Conservation (phyloP, 441 rosid genomes). For the Capsella rubella region DNA sequence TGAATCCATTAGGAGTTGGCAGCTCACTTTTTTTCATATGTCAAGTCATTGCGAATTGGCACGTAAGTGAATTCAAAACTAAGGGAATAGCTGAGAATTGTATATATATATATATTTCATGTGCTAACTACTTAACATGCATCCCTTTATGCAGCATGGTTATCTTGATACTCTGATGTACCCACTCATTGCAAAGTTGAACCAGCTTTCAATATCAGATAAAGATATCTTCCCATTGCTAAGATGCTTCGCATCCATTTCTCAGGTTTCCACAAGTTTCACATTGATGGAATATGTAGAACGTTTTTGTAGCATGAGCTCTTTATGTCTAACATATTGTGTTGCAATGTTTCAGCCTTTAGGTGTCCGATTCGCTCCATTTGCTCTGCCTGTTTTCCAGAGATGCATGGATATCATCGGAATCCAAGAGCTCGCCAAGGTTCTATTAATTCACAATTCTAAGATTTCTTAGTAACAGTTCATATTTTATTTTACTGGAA, state of each 20-base stretch:
- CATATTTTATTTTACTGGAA: no score
- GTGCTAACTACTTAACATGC: constrained; percentile 16
- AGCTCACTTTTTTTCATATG: constrained; percentile 81
- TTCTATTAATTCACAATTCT: no score
- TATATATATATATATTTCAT: not conserved
- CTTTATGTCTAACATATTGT: constrained; percentile 22
- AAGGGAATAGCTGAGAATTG: not conserved
- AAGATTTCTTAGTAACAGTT: no score
- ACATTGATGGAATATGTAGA: not conserved
- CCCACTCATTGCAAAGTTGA: constrained; percentile 89
- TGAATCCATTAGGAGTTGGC: constrained; percentile 86
- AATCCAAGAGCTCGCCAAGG: constrained; percentile 70
- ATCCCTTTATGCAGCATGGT: constrained; percentile 62
- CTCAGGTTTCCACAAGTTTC: constrained; percentile 54
- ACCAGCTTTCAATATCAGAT: constrained; percentile 86
- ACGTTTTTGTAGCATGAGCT: not conserved
- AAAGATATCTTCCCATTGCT: constrained; percentile 88
- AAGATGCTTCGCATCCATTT: constrained; percentile 91
- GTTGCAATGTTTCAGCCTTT: constrained; percentile 70
- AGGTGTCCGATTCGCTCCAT: constrained; percentile 81
- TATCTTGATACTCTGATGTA: constrained; percentile 89
- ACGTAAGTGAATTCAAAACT: constrained; percentile 56
- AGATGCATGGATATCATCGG: constrained; percentile 84
- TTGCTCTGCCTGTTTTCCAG: constrained; percentile 89
- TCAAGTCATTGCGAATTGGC: constrained; percentile 96